Evolutionary conservation across 1,139 yeast species (phyloP).

Genomic region (Candida smagusa): DNA sequence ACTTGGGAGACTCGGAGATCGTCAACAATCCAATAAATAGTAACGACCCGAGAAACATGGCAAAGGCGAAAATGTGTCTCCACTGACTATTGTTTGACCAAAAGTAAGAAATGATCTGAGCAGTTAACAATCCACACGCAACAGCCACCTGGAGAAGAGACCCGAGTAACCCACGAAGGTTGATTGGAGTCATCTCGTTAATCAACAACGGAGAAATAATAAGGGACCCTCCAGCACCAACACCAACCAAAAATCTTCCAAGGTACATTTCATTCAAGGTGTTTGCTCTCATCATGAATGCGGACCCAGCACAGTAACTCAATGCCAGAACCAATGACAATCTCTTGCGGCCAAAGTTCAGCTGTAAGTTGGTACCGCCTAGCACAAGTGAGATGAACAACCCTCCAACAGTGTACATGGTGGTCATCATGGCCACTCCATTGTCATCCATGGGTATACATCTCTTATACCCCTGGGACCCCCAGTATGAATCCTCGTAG

Average conservation of each 20-base stretch:
- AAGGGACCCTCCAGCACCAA: conserved; percentile 39
- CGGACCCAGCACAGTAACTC: conserved; percentile 26
- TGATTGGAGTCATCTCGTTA: conserved; percentile 36
- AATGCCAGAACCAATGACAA: conserved; percentile 24
- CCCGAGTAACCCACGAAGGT: conserved; percentile 39
- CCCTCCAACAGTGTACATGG: conserved; percentile 40
- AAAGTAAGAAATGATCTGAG: conserved; percentile 31
- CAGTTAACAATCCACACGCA: conserved; percentile 31
- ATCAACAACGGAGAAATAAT: conserved; percentile 38
- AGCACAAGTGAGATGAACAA: conserved; percentile 28
- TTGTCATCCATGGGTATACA: conserved; percentile 28
- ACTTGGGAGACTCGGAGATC: conserved; percentile 39
- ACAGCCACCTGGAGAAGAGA: conserved; percentile 36
- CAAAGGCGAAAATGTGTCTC: conserved; percentile 30
- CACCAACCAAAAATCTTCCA: conserved; percentile 33
- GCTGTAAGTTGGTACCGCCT: conserved; percentile 26
- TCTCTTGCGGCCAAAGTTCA: conserved; percentile 24
- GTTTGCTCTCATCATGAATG: conserved; percentile 24
- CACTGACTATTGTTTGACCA: conserved; percentile 36
- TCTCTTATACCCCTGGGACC: conserved; percentile 19
- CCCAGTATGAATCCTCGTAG: conserved; percentile 29
- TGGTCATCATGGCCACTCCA: conserved; percentile 28
- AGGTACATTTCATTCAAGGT: conserved; percentile 16
- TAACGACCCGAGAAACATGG: conserved; percentile 21
- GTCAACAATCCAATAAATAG: conserved; percentile 33